Evolutionary conservation across 2,329 filamentous ascomycete genomes (phyloP).

Genomic region (Colletotrichum sublineola): DNA sequence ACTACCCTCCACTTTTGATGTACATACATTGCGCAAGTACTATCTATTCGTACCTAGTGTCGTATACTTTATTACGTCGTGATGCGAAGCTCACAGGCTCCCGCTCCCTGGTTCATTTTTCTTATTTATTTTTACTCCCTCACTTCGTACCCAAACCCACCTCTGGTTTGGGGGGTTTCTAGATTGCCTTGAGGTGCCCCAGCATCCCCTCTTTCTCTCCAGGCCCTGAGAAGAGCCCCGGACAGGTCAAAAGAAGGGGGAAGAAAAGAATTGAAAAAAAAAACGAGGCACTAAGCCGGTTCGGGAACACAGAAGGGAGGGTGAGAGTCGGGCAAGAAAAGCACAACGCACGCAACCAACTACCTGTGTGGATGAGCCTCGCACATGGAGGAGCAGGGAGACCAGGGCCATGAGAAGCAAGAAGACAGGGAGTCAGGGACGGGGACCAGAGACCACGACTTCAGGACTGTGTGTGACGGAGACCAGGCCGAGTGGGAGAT

Average conservation of each 20-base stretch:
- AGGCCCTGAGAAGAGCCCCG: not conserved
- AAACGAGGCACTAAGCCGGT: not conserved
- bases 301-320: not conserved
- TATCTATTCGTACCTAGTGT: too few relatives aligned
- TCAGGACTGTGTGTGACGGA: constrained; percentile 1
- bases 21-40: constrained; percentile 29
- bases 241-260: not conserved
- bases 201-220: not conserved
- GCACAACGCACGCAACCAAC: not conserved
- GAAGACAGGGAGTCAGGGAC: constrained; percentile 19
- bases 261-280: not conserved
- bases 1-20: constrained; percentile 35
- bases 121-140: not conserved
- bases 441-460: constrained; percentile 4
- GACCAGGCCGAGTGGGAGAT: constrained; percentile 5
- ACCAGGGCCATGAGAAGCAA: constrained; percentile 1
- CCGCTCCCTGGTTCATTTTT: not conserved
- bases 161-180: constrained; percentile 15
- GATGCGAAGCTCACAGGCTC: not conserved
- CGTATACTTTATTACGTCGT: not conserved
- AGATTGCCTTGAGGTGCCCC: constrained; percentile 20
- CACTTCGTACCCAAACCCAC: not conserved
- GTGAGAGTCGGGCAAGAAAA: not conserved
- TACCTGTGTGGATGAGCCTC: not conserved
- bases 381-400: not conserved